These are phyloP conservation scores for Thozetella sp. DNA, from an alignment of 495 filamentous ascomycete genomes.

Conservation along the genomic window DNA sequence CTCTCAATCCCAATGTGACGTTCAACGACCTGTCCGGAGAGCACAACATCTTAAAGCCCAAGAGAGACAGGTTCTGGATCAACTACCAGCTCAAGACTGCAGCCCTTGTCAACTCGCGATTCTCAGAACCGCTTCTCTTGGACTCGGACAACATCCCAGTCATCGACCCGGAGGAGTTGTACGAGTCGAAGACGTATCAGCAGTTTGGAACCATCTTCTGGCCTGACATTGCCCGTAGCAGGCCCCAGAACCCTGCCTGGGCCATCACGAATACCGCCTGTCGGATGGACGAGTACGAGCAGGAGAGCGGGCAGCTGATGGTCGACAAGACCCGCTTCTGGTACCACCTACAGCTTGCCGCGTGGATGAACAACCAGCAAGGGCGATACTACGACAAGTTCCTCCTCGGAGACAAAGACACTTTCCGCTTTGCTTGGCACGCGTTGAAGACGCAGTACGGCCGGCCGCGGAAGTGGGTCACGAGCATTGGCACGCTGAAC, in stretches of 20 bases:
- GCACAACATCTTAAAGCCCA: constrained; percentile 20
- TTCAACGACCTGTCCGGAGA: constrained; percentile 26
- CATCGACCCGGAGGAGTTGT: constrained; percentile 23
- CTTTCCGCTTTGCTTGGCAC: constrained; percentile 27
- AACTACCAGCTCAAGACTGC: constrained; percentile 24
- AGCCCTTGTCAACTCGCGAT: constrained; percentile 5
- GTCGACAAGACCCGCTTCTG: constrained; percentile 23
- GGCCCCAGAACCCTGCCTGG: constrained; percentile 26
- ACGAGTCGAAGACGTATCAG: constrained; percentile 20
- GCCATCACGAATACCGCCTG: constrained; percentile 23
- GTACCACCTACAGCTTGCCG: constrained; percentile 22
- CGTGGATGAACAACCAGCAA: constrained; percentile 21
- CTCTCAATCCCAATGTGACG: constrained; percentile 14
- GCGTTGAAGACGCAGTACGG: constrained; percentile 18
- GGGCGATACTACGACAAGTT: constrained; percentile 22
- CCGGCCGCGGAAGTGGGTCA: constrained; percentile 6
- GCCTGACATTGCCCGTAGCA: constrained; percentile 28
- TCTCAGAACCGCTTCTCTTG: constrained; percentile 9
- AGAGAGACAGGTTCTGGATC: constrained; percentile 14
- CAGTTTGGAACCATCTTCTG: constrained; percentile 27
- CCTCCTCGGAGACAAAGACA: constrained; percentile 27
- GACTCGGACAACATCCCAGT: constrained; percentile 16
- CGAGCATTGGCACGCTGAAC: constrained; percentile 8
- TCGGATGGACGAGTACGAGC: constrained; percentile 25
- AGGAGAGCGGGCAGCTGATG: constrained; percentile 25